Evolutionary conservation across 306 rosid species (phyloP), one percentile per base, ranked within the genome.

Genomic region (Prunus campanulata): DNA sequence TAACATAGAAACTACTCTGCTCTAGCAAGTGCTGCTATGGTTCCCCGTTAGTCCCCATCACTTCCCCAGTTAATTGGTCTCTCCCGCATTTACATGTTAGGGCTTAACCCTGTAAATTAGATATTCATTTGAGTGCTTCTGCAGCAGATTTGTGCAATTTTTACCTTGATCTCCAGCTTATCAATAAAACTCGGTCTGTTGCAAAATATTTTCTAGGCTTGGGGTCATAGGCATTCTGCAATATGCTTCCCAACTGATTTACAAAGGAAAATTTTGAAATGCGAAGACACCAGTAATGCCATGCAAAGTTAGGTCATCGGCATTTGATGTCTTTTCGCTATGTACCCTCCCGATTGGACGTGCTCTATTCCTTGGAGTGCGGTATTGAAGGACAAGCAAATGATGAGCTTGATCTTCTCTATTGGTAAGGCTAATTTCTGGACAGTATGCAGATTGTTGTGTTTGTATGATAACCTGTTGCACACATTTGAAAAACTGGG

Each of bases 1-100:
- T 82, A 86, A 84, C 88, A 67, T 84, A 85, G 79, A 79, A 39
- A 73, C 81, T 82, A 71, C 72, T 42, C 79, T 47, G 68, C 74
- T 78, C 60, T 19, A 18, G 79, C 81, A 73, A 70, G 80, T 64
- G 72, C 70, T 39, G 70, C 73, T n/a, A 71, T 42, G 82, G 54
- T 44, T 77, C 65, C 22, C 51, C 46, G n/a, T 48, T 50, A 29
- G 65, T 51, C 69, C 19, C 69, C 55, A 0, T 60, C 63, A 35
- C 46, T 61, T 39, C 52, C 44, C 20, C 14, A 4, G 39, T 24
- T 61, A 0, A 44, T 50, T 46, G 13, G 77, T 59, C 50, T 67
- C 65, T 32, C 46, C n/a, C 11, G 9, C 15, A 29, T 14, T 11
- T 20, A 16, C 74, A 24, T 44, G 50, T 27, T 72, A 52, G 49